These are phyloP conservation scores for Plenodomus tracheiphilus DNA, from an alignment of 2,329 filamentous ascomycete species.

Conservation along the genomic window DNA sequence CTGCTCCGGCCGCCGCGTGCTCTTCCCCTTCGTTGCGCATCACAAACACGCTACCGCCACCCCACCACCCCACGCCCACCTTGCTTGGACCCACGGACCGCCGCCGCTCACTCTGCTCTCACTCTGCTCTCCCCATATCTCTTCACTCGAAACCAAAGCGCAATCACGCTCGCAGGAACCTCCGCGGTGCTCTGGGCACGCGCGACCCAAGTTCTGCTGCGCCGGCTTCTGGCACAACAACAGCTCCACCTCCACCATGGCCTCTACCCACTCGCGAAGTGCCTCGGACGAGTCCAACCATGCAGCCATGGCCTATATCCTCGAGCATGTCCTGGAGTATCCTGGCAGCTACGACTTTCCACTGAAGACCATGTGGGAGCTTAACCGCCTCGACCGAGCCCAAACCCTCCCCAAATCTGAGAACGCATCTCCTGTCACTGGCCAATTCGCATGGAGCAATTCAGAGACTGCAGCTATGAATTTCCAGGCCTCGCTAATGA, in stretches of 20 bases:
- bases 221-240: neutral
- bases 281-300: conserved; percentile 41
- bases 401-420: conserved; percentile 43
- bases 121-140: neutral
- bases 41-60: conserved; percentile 14
- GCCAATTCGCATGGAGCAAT: conserved; percentile 37
- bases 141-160: conserved; percentile 5
- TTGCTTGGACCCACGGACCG: conserved; percentile 16
- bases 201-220: neutral
- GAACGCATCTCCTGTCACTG: conserved; percentile 39
- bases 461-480: conserved; percentile 46
- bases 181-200: neutral
- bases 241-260: conserved; percentile 25
- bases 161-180: conserved; percentile 5
- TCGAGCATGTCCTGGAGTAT: conserved; percentile 59
- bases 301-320: conserved; percentile 41
- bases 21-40: conserved; percentile 13
- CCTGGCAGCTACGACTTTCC: conserved; percentile 67
- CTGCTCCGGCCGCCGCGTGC: conserved; percentile 10
- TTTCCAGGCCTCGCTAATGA: conserved; percentile 57
- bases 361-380: conserved; percentile 67
- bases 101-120: neutral
- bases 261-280: conserved; percentile 43
- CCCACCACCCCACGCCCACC: conserved; percentile 25
- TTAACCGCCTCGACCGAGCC: conserved; percentile 63